phyloP scores from a whole-genome alignment of 345 rosid genomes.

The Cardamine occulta region DNA sequence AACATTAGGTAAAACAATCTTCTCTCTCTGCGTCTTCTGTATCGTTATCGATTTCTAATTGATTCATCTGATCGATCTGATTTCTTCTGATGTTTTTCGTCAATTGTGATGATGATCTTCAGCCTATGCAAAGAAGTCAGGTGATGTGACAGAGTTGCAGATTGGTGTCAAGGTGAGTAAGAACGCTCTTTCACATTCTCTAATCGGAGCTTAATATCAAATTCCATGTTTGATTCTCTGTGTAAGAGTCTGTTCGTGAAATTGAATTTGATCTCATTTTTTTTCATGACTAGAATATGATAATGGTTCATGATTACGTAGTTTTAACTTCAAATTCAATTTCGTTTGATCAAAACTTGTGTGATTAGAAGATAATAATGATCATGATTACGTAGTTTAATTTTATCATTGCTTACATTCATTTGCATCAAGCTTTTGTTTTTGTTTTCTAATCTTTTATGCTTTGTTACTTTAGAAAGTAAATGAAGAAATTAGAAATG shows the following conservation, averaged over 20 bases:
- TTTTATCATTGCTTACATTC: not conserved
- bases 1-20: slow-evolving; percentile 40
- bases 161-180: slow-evolving; percentile 83
- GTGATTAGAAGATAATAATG: slow-evolving; percentile 10
- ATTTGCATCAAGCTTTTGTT: not conserved
- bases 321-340: not conserved
- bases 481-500: not conserved
- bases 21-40: not conserved
- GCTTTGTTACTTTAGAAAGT: not conserved
- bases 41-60: not conserved
- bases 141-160: slow-evolving; percentile 82
- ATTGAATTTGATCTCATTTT: not conserved
- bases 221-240: not conserved
- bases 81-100: not conserved
- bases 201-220: not conserved
- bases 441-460: not conserved
- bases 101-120: slow-evolving; percentile 28
- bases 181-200: not conserved
- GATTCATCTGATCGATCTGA: not conserved
- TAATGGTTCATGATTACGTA: not conserved
- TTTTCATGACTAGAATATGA: too few relatives aligned
- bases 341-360: not conserved
- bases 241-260: not conserved
- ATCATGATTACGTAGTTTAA: not conserved
- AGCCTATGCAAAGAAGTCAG: slow-evolving; percentile 72